These are phyloP conservation scores for Cyclanthera cordifolia DNA, from an alignment of 306 rosid genomes.

Conservation along the genomic window DNA sequence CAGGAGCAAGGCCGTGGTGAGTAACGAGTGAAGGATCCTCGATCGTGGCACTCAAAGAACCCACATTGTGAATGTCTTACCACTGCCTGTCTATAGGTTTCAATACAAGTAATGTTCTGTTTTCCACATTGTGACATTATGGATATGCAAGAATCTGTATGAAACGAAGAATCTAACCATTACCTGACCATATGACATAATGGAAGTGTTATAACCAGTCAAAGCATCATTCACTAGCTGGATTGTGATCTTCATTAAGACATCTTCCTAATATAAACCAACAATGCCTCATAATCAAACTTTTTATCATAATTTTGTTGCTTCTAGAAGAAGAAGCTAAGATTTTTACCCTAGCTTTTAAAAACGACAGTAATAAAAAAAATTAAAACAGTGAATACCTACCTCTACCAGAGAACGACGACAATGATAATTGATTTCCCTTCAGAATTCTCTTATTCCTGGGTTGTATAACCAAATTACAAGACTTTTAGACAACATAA, in stretches of 20 bases:
- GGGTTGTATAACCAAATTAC: constrained; percentile 16
- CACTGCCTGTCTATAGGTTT: constrained; percentile 61
- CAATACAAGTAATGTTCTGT: background rate
- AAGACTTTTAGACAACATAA: constrained; percentile 6
- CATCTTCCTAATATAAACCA: constrained; percentile 53
- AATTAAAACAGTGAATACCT: too few species aligned
- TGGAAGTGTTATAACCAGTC: constrained; percentile 80
- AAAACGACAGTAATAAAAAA: too few species aligned
- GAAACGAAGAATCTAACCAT: background rate
- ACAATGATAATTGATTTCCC: constrained; percentile 70
- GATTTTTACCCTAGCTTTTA: too few species aligned
- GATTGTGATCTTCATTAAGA: constrained; percentile 60
- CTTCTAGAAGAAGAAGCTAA: background rate
- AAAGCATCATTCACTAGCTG: constrained; percentile 72
- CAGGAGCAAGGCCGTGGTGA: constrained; percentile 73
- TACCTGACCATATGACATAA: constrained; percentile 92
- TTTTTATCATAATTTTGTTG: background rate
- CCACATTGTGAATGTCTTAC: constrained; percentile 93
- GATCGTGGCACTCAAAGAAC: constrained; percentile 75
- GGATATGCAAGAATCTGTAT: background rate
- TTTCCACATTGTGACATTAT: background rate
- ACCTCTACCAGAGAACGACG: too few species aligned
- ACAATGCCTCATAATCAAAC: constrained; percentile 15
- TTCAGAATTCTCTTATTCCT: constrained; percentile 59
- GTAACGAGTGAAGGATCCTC: constrained; percentile 44